Evolutionary conservation across 495 filamentous ascomycete species (phyloP).

Genomic region (Bryoglossum gracile): DNA sequence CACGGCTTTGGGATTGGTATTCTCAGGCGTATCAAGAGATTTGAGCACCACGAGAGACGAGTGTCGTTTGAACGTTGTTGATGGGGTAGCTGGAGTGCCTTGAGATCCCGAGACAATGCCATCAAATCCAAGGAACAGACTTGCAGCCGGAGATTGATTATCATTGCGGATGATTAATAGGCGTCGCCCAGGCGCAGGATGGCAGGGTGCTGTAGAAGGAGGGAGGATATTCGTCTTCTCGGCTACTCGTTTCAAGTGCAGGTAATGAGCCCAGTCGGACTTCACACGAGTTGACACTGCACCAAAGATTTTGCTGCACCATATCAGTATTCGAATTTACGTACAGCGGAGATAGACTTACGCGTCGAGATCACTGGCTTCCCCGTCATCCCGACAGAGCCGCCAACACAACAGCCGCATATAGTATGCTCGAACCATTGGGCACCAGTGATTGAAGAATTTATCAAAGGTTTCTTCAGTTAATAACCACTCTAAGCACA

Average conservation of each 20-base stretch:
- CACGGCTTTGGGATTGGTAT: slow-evolving; percentile 11
- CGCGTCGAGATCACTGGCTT: slow-evolving; percentile 59
- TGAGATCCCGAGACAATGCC: slow-evolving; percentile 40
- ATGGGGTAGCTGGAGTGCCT: slow-evolving; percentile 31
- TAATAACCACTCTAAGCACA: slow-evolving; percentile 80
- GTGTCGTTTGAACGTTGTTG: slow-evolving; percentile 32
- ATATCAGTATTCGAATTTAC: slow-evolving; percentile 10
- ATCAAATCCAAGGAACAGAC: slow-evolving; percentile 59
- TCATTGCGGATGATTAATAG: slow-evolving; percentile 92
- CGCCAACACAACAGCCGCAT: slow-evolving; percentile 94
- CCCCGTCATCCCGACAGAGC: slow-evolving; percentile 69
- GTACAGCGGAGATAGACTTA: slow-evolving; percentile 25
- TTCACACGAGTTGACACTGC: slow-evolving; percentile 62
- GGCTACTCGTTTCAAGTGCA: slow-evolving; percentile 60
- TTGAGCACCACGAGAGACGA: slow-evolving; percentile 25
- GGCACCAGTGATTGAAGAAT: slow-evolving; percentile 95
- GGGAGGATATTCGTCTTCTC: slow-evolving; percentile 45
- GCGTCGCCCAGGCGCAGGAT: slow-evolving; percentile 82
- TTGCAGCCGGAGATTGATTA: slow-evolving; percentile 28
- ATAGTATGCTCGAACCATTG: slow-evolving; percentile 94
- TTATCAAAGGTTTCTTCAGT: slow-evolving; percentile 69
- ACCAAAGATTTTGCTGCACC: slow-evolving; percentile 52
- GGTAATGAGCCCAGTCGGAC: slow-evolving; percentile 71
- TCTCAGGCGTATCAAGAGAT: slow-evolving; percentile 2
- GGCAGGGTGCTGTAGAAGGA: slow-evolving; percentile 74